Conservation (phyloP, 192 early-diverging fungal species). For the Mortierella claussenii region DNA sequence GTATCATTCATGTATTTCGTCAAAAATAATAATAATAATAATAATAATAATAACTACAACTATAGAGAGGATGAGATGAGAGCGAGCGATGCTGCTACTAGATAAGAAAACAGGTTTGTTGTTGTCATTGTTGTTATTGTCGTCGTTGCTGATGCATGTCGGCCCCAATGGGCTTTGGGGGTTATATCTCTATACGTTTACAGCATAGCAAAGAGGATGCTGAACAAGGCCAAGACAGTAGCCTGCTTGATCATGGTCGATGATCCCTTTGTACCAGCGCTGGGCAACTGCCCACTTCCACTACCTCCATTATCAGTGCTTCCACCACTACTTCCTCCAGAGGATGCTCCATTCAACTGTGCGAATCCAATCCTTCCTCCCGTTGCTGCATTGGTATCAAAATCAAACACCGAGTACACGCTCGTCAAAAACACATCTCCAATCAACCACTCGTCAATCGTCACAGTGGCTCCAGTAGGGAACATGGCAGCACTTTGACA, state of each 20-base stretch:
- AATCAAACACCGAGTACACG: conserved; percentile 63
- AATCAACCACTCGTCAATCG: conserved; percentile 52
- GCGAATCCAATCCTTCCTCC: conserved; percentile 60
- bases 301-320: neutral
- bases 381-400: conserved; percentile 33
- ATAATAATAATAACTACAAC: too few relatives aligned
- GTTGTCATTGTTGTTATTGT: too few relatives aligned
- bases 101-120: too few relatives aligned
- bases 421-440: conserved; percentile 63
- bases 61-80: too few relatives aligned
- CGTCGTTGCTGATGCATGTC: too few relatives aligned
- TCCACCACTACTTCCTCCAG: neutral
- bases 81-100: too few relatives aligned
- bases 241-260: neutral
- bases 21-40: too few relatives aligned
- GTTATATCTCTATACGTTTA: neutral
- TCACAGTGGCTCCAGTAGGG: conserved; percentile 8
- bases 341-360: neutral
- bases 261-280: neutral
- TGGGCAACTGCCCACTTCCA: neutral
- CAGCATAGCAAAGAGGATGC: neutral
- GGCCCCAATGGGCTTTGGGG: too few relatives aligned
- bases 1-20: too few relatives aligned
- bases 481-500: conserved; percentile 49
- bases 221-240: neutral